Evolutionary conservation across 306 rosid species (phyloP).

Genomic region (Dryas drummondii): DNA sequence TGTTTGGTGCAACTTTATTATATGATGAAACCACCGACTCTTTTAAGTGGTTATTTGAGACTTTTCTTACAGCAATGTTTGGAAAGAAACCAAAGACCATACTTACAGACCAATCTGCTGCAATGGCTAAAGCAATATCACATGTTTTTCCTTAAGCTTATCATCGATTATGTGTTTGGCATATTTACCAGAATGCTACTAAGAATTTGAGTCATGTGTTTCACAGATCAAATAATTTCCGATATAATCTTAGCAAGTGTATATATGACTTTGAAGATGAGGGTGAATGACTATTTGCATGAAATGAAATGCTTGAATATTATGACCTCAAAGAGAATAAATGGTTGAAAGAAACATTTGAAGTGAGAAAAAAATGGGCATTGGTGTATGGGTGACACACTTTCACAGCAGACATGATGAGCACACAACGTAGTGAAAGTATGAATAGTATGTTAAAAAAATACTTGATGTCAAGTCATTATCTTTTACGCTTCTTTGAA

Average conservation of each 20-base stretch:
- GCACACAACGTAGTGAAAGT: neutral
- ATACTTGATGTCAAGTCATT: neutral
- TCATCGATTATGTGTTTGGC: constrained; percentile 7
- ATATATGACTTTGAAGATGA: constrained; percentile 15
- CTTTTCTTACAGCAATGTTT: neutral
- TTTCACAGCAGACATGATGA: neutral
- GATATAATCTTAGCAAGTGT: neutral
- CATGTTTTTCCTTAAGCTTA: neutral
- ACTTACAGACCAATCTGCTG: constrained; percentile 6
- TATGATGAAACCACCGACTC: constrained; percentile 10
- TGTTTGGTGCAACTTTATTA: constrained; percentile 11
- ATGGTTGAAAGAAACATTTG: constrained; percentile 9
- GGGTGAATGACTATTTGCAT: constrained; percentile 11
- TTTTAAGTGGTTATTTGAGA: constrained; percentile 18
- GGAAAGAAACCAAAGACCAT: neutral
- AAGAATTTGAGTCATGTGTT: constrained; percentile 4
- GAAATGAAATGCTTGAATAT: constrained; percentile 8
- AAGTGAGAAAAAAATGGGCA: neutral
- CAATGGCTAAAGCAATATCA: constrained; percentile 3
- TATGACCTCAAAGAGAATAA: neutral
- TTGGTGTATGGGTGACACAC: neutral
- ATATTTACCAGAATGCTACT: neutral
- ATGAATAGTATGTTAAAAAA: constrained; percentile 1
- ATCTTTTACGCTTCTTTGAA: neutral
- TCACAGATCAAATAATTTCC: neutral